phyloP scores from a whole-genome alignment of 768 basidiomycete species.

The Leccinum fibrillosum region DNA sequence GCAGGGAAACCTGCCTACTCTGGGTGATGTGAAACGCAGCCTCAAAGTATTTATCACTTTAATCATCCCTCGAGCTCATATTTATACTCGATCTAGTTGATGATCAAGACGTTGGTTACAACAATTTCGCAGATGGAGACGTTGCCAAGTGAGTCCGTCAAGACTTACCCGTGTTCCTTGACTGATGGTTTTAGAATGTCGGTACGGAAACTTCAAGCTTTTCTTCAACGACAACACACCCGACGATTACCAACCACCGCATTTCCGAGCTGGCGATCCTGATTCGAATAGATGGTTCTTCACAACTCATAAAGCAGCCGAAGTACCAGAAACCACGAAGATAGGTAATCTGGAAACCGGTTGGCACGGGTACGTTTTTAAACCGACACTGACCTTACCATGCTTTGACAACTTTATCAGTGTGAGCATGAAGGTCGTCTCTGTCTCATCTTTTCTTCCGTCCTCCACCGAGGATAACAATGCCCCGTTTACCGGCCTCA shows the following conservation, averaged over 20 bases:
- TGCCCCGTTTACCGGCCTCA: slow-evolving; percentile 51
- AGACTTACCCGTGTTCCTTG: neutral
- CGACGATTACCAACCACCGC: slow-evolving; percentile 78
- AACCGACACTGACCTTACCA: neutral
- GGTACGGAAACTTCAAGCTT: slow-evolving; percentile 86
- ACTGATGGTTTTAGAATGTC: slow-evolving; percentile 48
- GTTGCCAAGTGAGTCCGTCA: slow-evolving; percentile 58
- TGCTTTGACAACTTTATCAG: slow-evolving; percentile 33
- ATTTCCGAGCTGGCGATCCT: slow-evolving; percentile 69
- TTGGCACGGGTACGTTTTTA: slow-evolving; percentile 57
- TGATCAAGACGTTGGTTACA: slow-evolving; percentile 75
- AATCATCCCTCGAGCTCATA: neutral
- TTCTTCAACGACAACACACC: slow-evolving; percentile 82
- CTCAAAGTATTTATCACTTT: slow-evolving; percentile 52
- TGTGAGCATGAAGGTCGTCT: slow-evolving; percentile 68
- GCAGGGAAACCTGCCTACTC: slow-evolving; percentile 63
- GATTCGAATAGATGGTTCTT: slow-evolving; percentile 79
- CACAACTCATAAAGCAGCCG: slow-evolving; percentile 68
- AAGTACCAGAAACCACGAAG: slow-evolving; percentile 70
- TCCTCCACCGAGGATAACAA: slow-evolving; percentile 56
- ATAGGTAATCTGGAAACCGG: slow-evolving; percentile 69
- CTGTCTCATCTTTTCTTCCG: slow-evolving; percentile 72
- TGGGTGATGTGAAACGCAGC: slow-evolving; percentile 79
- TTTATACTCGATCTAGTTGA: slow-evolving; percentile 40
- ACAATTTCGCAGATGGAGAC: slow-evolving; percentile 79